Base-by-base conservation (phyloP, 768 basidiomycete genomes). In the Saitozyma sp. region DNA sequence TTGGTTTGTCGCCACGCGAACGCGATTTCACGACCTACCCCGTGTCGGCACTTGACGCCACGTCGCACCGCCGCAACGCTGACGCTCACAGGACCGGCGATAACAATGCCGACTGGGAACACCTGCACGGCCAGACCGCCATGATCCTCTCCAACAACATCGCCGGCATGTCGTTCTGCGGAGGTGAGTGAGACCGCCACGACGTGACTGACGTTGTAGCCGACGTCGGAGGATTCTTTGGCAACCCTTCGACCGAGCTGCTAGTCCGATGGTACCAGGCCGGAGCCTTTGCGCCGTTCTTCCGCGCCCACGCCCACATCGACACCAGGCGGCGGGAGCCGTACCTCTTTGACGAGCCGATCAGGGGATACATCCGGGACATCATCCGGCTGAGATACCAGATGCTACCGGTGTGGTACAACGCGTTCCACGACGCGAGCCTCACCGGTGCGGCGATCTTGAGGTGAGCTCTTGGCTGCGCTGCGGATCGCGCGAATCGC, bases 181-280 rank as follows among this genome's bases (percentile, higher is more conserved):
- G 96, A 67, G 88, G 94, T 96, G 77, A 74, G 92, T 56, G 38
- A 38, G 39, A 8, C 17, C 10, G 29, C 2, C 4, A 43, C 20
- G 46, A 82, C 17, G 60, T 59, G 56, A 67, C 42, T 46, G 9
- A 40, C 9, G 9, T 37, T 5, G 19, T 49, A 98, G 95, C 96
- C 64, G 96, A 99, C 72, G 93, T 98, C 56, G 95, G 96, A 17
- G 96, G 96, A 14, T 99, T 98, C 87, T 98, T 98, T 75, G 94
- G 95, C 16, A 94, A 98, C 79, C 94, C 96, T 0, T 87, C 89
- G 50, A 84, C 89, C 0, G 96, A 98, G 74, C 92, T 98, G 87
- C 86, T 99, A 41, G 88, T 93, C 9, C 84, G 96, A 53, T 99
- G 95, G 94, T 98, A 99, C 70, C 92, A 90, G 81, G 90, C 95